Evolutionary conservation across 2,329 filamentous ascomycete species (phyloP), one percentile per base, ranked within the genome.

Genomic region (Alternaria triticimaculans): DNA sequence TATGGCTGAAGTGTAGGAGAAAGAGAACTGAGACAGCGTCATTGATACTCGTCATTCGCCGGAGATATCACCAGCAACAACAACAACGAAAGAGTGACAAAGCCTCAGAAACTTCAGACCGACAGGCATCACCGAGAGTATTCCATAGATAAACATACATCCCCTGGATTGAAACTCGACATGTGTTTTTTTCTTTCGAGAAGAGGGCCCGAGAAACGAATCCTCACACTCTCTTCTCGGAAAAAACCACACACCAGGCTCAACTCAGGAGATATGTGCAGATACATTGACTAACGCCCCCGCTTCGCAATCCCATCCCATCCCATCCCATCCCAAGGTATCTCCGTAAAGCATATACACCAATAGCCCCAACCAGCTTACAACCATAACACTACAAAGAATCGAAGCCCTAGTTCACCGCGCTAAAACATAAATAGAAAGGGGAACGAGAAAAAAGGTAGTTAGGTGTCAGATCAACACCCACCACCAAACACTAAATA

Each of bases 261-360:
- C 15, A n/a, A 0, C 0, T 37, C 33, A 37, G 33, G 14, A 37
- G 7, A 37, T 9, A 4, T 37, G 4, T 37, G 33, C 15, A n/a
- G 15, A 23, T 21, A 53, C 33, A 14, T 23, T 23, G 20, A 37
- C 4, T 2, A 23, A 53, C 49, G 49, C 51, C 51, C 30, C 30
- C 51, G 20, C 51, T 14, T 46, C 18, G 21, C n/a, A 20, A n/a
- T 49, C 46, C 46, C 46, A 49, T 49, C 14, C 23, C 45, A 49
- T 49, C 8, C 23, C 20, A 33, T 50, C n/a, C 30, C 20, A 11
- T 50, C 55, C 55, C 55, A 50, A 58, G 57, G 57, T 59, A 55
- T 59, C 57, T 59, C 57, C 48, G 15, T 53, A 28, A 54, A 45
- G 55, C 55, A 53, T 53, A 41, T 18, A 37, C 25, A 30, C 37